Conservation (phyloP, 1,139 yeast genomes). For the Scheffersomyces stambukii region DNA sequence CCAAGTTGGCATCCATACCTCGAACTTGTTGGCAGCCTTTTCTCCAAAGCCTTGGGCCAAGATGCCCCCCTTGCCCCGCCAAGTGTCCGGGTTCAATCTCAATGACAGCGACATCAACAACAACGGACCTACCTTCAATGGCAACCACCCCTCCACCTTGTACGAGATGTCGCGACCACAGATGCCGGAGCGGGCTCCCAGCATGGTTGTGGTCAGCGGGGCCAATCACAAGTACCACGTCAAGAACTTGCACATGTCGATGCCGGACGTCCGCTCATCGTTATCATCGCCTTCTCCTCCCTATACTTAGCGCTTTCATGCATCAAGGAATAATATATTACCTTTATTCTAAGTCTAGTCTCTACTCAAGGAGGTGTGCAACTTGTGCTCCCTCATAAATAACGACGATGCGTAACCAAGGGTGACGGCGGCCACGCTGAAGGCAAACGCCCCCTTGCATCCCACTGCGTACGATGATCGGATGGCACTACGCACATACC, state of each 20-base stretch:
- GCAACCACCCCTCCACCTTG: conserved; percentile 18
- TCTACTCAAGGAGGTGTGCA: conserved; percentile 36
- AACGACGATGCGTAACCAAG: conserved; percentile 35
- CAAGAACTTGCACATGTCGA: conserved; percentile 13
- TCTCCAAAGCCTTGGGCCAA: conserved; percentile 3
- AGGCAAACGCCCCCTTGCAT: conserved; percentile 49
- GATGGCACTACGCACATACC: conserved; percentile 41
- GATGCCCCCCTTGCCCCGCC: conserved; percentile 2
- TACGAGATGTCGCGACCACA: conserved; percentile 14
- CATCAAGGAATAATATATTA: conserved; percentile 2
- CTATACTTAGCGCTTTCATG: conserved; percentile 2
- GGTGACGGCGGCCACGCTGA: conserved; percentile 35
- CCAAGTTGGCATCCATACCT: conserved; percentile 7
- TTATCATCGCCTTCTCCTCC: too few species aligned
- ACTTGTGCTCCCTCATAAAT: conserved; percentile 42
- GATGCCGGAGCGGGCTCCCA: conserved; percentile 5
- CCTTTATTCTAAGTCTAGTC: conserved; percentile 20
- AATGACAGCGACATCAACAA: conserved; percentile 10
- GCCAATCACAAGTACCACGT: conserved; percentile 40
- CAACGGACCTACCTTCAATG: conserved; percentile 13
- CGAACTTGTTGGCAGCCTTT: conserved; percentile 1
- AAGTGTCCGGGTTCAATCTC: conserved; percentile 13
- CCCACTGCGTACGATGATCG: conserved; percentile 47
- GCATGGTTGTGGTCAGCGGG: conserved; percentile 33
- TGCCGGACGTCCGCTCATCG: too few species aligned